A percentile compares a stretch with the other conserved stretches of the same genome.
These are phyloP conservation scores for Solanum bulbocastanum DNA, from an alignment of 257 asterid species.

Conservation along the genomic window DNA sequence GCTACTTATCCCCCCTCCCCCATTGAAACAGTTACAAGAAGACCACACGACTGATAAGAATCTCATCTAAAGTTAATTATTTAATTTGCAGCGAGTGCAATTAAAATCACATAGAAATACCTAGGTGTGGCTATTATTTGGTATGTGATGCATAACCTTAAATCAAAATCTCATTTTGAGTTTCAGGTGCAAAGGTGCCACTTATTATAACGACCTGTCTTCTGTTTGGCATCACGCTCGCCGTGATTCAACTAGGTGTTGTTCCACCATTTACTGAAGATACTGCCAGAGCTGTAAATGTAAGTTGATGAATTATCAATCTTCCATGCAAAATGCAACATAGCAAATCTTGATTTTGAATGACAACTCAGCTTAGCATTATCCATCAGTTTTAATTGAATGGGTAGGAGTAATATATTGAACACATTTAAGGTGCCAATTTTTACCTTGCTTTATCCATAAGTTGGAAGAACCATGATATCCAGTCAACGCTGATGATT, in stretches of 20 bases:
- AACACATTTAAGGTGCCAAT: not conserved
- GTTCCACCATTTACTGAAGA: constrained; percentile 79
- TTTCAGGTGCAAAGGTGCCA: constrained; percentile 56
- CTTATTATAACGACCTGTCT: constrained; percentile 30
- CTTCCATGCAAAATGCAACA: not conserved
- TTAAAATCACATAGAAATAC: not conserved
- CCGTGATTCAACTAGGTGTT: constrained; percentile 41
- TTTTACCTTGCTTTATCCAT: not conserved
- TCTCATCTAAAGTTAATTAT: not conserved
- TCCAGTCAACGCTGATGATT: not conserved
- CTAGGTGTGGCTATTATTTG: not conserved
- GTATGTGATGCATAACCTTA: not conserved
- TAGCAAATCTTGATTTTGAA: not conserved
- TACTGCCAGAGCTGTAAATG: constrained; percentile 81
- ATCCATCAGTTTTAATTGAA: not conserved
- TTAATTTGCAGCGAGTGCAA: not conserved
- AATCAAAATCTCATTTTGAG: not conserved
- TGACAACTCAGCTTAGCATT: not conserved
- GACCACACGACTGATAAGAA: not conserved
- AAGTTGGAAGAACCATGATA: not conserved
- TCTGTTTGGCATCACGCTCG: constrained; percentile 43
- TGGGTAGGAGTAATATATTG: not conserved
- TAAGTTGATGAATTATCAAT: constrained; percentile 20
- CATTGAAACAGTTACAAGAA: not conserved
- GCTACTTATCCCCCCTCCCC: not conserved